phyloP scores from a whole-genome alignment of 2,329 filamentous ascomycete species.

The Talaromyces sp. region DNA sequence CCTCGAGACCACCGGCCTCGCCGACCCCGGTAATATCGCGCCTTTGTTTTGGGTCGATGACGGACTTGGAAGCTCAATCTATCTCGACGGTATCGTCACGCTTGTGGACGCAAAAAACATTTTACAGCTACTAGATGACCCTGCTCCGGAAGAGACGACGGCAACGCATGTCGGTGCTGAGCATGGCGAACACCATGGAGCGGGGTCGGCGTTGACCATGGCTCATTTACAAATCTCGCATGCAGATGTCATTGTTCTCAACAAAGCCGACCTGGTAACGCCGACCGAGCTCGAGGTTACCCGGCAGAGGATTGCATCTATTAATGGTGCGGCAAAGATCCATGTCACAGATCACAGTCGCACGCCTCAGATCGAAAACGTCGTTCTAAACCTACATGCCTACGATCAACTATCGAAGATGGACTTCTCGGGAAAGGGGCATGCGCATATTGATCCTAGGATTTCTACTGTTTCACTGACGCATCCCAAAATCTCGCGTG shows the following conservation, averaged over 20 bases:
- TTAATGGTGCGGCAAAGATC: conserved; percentile 84
- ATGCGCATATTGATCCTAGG: conserved; percentile 84
- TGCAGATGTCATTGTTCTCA: conserved; percentile 90
- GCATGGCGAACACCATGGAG: conserved; percentile 30
- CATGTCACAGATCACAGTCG: conserved; percentile 75
- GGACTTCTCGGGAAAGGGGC: conserved; percentile 69
- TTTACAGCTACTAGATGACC: conserved; percentile 72
- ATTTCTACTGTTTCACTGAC: conserved; percentile 78
- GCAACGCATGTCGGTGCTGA: conserved; percentile 18
- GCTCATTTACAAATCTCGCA: conserved; percentile 96
- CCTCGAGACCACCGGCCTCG: conserved; percentile 90
- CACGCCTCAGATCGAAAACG: conserved; percentile 77
- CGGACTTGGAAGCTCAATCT: conserved; percentile 89
- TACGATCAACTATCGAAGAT: conserved; percentile 78
- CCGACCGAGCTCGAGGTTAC: conserved; percentile 66
- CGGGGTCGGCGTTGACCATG: conserved; percentile 74
- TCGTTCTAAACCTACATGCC: conserved; percentile 84
- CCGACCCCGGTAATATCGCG: conserved; percentile 91
- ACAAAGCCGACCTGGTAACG: conserved; percentile 84
- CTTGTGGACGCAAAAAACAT: conserved; percentile 95
- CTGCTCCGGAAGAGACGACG: conserved; percentile 40
- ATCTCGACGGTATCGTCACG: conserved; percentile 93
- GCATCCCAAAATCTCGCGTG: conserved; percentile 56
- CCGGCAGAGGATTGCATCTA: conserved; percentile 68
- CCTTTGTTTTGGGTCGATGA: conserved; percentile 98